Base-by-base conservation (phyloP, 2,329 filamentous ascomycete genomes). In the Orbilia ellipsospora region DNA sequence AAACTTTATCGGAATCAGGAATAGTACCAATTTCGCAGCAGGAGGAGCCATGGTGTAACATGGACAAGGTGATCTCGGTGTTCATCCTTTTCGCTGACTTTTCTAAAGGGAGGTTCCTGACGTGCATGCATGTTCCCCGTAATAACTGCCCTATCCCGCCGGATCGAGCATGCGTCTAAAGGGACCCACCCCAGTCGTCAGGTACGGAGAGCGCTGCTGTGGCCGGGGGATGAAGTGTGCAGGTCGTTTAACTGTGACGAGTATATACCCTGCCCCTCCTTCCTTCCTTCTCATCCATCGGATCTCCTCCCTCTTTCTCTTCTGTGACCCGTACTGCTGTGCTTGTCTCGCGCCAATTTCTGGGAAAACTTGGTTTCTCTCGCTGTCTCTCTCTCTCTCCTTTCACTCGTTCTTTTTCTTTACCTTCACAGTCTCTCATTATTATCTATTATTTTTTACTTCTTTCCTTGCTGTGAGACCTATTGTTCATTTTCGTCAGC, bases 131-230 rank as follows among this genome's bases (percentile, higher is more conserved):
- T 73, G 16, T 60, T 73, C 55, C 69, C 55, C 55, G 56, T 62
- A 56, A 66, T 67, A 59, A 61, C 2, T 16, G 23, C 57, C 52
- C 62, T 55, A 51, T 56, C 70, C 61, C 60, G 67, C 68, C 63
- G 70, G 70, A 74, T 74, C 51, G 51, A 64, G 70, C 55, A 74
- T 74, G 63, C 70, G 70, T 52, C 18, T 61, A 68, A 63, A 61
- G 52, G 26, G 51, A 61, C 44, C 42, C 28, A 65, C 45, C 45
- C 15, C 20, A 31, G 51, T 42, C 26, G 28, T 70, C 63, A 65
- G 56, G 61, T 51, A 62, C 52, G 56, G 51, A 62, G 62, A 54
- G 57, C 59, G 16, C 44, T 48, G 57, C 50, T 56, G 55, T 51
- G 69, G 59, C 59, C 65, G 64, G 65, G 65, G 64, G 65, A 44